Conservation (phyloP, 805 yeast genomes). For the Scheffersomyces ergatensis region DNA sequence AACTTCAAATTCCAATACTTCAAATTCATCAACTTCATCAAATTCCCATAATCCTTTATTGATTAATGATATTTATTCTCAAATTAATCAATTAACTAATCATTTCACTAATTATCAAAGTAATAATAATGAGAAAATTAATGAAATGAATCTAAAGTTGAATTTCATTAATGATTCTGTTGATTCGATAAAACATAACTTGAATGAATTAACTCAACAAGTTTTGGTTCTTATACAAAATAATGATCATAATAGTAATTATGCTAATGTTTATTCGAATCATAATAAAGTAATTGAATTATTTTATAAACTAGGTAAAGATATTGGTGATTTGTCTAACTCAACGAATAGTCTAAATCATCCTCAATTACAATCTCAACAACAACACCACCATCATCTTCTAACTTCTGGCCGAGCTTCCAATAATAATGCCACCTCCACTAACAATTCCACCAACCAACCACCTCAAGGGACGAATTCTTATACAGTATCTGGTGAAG, state of each 20-base stretch:
- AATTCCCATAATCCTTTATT: neutral
- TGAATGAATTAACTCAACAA: constrained; percentile 10
- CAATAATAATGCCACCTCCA: neutral
- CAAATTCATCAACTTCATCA: neutral
- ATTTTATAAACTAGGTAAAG: constrained; percentile 17
- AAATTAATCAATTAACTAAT: constrained; percentile 13
- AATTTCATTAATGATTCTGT: constrained; percentile 12
- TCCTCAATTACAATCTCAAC: neutral
- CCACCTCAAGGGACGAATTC: neutral
- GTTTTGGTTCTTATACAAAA: constrained; percentile 6
- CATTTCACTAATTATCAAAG: constrained; percentile 15
- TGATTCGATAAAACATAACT: constrained; percentile 7
- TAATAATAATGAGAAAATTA: constrained; percentile 17
- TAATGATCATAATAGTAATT: neutral
- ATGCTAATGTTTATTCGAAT: neutral
- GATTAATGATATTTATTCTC: constrained; percentile 10
- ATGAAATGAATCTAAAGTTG: constrained; percentile 15
- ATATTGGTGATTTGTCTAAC: constrained; percentile 15
- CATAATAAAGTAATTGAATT: constrained; percentile 15
- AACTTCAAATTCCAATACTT: neutral
- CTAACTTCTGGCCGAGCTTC: neutral
- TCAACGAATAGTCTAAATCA: neutral
- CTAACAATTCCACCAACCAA: constrained; percentile 1
- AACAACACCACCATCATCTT: constrained; percentile 1
- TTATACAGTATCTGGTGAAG: constrained; percentile 2